Percentiles rank a stretch among this genome's conserved stretches.
Evolutionary conservation across 1,139 yeast species (phyloP).

Genomic region (Pichiaceae sp.): DNA sequence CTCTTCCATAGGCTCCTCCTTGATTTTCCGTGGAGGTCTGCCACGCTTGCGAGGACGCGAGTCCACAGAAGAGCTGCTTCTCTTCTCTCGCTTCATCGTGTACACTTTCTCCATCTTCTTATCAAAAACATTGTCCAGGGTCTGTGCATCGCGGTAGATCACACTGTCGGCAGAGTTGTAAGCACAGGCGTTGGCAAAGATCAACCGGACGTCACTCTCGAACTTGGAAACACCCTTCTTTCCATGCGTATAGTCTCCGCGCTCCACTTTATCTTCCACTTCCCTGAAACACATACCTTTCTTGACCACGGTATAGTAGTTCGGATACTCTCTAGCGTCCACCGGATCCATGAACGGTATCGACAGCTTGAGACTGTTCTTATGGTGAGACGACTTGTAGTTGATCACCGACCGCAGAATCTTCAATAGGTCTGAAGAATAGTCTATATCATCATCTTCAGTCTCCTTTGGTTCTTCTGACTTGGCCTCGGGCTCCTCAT

Average conservation of each 20-base stretch:
- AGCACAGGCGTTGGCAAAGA: slow-evolving; percentile 49
- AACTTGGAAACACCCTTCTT: slow-evolving; percentile 33
- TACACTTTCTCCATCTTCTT: slow-evolving; percentile 20
- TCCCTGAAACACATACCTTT: slow-evolving; percentile 49
- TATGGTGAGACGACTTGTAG: slow-evolving; percentile 13
- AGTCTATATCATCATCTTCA: slow-evolving; percentile 4
- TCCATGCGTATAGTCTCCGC: slow-evolving; percentile 34
- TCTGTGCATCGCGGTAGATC: slow-evolving; percentile 48
- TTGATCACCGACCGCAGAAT: slow-evolving; percentile 9
- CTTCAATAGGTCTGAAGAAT: slow-evolving; percentile 8
- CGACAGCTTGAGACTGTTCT: slow-evolving; percentile 11
- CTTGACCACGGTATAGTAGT: slow-evolving; percentile 60
- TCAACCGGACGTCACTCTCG: slow-evolving; percentile 37
- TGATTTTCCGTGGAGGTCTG: background rate
- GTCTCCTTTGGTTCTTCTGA: background rate
- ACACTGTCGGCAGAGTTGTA: slow-evolving; percentile 50
- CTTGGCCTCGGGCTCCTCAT: slow-evolving; percentile 1
- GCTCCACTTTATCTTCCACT: slow-evolving; percentile 34
- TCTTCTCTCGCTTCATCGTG: background rate
- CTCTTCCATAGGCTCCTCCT: background rate
- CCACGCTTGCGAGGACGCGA: background rate
- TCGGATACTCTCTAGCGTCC: slow-evolving; percentile 68
- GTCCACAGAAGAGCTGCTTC: background rate
- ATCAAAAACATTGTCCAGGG: slow-evolving; percentile 26
- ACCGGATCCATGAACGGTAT: slow-evolving; percentile 44